Percentiles rank a stretch among this genome's conserved stretches.
These are phyloP conservation scores for Hypoxylon sp. DNA, from an alignment of 2,329 filamentous ascomycete genomes.

Conservation along the genomic window DNA sequence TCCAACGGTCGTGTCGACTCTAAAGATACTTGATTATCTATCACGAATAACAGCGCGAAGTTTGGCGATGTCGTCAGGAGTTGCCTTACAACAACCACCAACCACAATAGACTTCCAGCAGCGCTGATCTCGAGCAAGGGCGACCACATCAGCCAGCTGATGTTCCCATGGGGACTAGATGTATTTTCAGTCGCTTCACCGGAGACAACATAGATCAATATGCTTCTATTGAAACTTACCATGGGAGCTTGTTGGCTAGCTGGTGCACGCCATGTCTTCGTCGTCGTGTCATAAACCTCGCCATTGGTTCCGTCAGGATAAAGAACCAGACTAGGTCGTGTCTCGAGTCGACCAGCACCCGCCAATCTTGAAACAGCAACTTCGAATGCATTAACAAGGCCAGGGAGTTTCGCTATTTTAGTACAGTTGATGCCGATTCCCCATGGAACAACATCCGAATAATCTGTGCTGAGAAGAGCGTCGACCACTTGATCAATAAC, in stretches of 20 bases:
- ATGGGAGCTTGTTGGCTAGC: conserved; percentile 47
- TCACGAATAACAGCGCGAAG: conserved; percentile 39
- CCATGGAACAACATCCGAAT: conserved; percentile 62
- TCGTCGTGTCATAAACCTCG: conserved; percentile 75
- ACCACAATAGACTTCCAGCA: conserved; percentile 65
- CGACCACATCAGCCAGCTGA: conserved; percentile 61
- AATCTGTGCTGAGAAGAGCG: conserved; percentile 49
- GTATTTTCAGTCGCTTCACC: conserved; percentile 22
- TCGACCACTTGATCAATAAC: conserved; percentile 59
- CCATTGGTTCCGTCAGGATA: conserved; percentile 80
- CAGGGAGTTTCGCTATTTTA: conserved; percentile 73
- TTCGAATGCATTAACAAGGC: conserved; percentile 70
- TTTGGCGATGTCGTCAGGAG: conserved; percentile 63
- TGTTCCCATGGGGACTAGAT: conserved; percentile 62
- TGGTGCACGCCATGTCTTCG: conserved; percentile 71
- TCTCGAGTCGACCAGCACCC: conserved; percentile 52
- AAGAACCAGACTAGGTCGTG: conserved; percentile 70
- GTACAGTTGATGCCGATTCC: conserved; percentile 79
- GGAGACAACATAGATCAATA: conserved; percentile 6
- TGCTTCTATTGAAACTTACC: conserved; percentile 44
- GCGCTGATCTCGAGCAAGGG: conserved; percentile 55
- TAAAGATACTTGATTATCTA: conserved; percentile 18
- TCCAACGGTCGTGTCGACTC: neutral
- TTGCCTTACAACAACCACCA: conserved; percentile 68
- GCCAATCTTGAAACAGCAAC: conserved; percentile 60